Evolutionary conservation across 2,329 filamentous ascomycete species (phyloP).

Genomic region (Escovopsis sp.): DNA sequence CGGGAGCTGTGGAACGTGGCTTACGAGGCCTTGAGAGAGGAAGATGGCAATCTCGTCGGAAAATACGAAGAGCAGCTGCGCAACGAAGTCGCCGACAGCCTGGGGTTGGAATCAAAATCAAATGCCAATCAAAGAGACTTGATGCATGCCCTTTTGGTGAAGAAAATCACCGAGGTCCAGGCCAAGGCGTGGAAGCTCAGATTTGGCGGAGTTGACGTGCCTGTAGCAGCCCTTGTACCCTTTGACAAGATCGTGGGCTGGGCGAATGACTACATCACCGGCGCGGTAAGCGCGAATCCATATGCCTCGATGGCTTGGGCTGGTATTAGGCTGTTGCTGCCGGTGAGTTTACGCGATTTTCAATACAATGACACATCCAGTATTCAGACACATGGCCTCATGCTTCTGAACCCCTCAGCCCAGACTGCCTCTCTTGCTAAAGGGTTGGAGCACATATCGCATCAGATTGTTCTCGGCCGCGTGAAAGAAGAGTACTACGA

Average conservation of each 20-base stretch:
- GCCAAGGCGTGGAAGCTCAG: neutral
- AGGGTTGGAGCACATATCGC: neutral
- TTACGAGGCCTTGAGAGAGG: neutral
- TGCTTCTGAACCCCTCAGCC: neutral
- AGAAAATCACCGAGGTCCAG: neutral
- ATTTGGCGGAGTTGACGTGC: neutral
- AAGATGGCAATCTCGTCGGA: neutral
- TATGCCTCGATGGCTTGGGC: slow-evolving; percentile 1
- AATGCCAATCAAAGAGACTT: neutral
- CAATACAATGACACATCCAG: too few relatives aligned
- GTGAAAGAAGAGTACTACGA: slow-evolving; percentile 1
- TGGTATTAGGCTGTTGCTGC: neutral
- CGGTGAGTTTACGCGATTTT: neutral
- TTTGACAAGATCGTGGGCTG: neutral
- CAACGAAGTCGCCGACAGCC: neutral
- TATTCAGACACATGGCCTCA: too few relatives aligned
- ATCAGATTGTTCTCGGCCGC: neutral
- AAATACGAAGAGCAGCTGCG: neutral
- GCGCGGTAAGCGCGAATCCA: neutral
- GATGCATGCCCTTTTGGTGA: neutral
- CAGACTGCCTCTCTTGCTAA: neutral
- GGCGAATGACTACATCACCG: neutral
- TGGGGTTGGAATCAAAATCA: too few relatives aligned
- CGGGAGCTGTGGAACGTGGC: neutral
- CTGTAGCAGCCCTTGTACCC: slow-evolving; percentile 1